Conservation (phyloP, 1,139 yeast species). For the Yamadazyma sp. region DNA sequence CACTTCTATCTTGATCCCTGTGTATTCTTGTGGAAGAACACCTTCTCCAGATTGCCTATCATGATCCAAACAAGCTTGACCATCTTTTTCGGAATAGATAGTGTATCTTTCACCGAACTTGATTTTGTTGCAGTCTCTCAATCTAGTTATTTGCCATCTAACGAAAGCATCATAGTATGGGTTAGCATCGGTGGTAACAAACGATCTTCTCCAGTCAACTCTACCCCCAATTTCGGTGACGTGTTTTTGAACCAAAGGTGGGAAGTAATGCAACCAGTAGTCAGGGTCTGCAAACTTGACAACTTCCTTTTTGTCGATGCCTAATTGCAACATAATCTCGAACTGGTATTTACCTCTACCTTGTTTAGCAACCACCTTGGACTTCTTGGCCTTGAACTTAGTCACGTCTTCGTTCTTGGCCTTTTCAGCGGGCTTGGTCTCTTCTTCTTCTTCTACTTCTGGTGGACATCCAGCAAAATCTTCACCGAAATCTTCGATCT, state of each 20-base stretch:
- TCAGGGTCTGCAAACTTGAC: constrained; percentile 84
- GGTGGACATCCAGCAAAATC: constrained; percentile 73
- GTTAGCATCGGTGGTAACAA: constrained; percentile 92
- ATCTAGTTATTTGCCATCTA: constrained; percentile 93
- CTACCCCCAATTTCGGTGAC: constrained; percentile 86
- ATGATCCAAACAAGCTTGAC: constrained; percentile 99
- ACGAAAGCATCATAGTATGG: constrained; percentile 94
- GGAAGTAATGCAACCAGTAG: constrained; percentile 90
- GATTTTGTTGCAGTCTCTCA: constrained; percentile 84
- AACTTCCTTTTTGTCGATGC: constrained; percentile 80
- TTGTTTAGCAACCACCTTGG: constrained; percentile 89
- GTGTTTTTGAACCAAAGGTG: constrained; percentile 81
- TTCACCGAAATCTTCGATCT: constrained; percentile 84
- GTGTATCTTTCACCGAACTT: constrained; percentile 98
- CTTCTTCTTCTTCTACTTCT: constrained; percentile 40
- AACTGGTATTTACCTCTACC: constrained; percentile 94
- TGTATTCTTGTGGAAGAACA: constrained; percentile 93
- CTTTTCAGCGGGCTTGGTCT: constrained; percentile 13
- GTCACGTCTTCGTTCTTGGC: constrained; percentile 72
- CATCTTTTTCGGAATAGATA: constrained; percentile 94
- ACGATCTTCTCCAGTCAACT: constrained; percentile 98
- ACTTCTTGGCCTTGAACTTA: constrained; percentile 87
- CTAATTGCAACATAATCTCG: constrained; percentile 94
- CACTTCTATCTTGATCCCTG: constrained; percentile 83
- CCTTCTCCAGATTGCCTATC: constrained; percentile 98